These are phyloP conservation scores for Leptographium procerum DNA, from an alignment of 2,329 filamentous ascomycete genomes.

Conservation along the genomic window DNA sequence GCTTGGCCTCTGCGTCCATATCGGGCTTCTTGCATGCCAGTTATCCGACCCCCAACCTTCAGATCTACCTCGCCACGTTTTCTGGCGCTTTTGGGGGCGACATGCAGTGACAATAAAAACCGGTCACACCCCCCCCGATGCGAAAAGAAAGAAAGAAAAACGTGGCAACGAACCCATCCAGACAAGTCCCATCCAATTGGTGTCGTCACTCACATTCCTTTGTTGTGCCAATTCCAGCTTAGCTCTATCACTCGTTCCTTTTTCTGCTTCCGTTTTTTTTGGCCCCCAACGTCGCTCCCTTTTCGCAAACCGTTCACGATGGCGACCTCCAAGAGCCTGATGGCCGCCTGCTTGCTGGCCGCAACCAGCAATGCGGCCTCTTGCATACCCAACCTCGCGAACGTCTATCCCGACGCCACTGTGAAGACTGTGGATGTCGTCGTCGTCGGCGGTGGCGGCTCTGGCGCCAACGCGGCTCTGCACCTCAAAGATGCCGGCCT, in stretches of 20 bases:
- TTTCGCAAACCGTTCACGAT: not conserved
- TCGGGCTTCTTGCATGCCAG: too few relatives aligned
- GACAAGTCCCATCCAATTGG: not conserved
- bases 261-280: not conserved
- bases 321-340: not conserved
- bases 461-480: conserved; percentile 25
- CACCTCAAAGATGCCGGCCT: conserved; percentile 23
- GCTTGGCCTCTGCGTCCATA: not conserved
- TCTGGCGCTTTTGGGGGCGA: not conserved
- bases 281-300: not conserved
- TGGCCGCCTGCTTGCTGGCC: not conserved
- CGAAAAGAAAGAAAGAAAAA: not conserved
- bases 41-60: not conserved
- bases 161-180: not conserved
- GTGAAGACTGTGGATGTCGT: conserved; percentile 18
- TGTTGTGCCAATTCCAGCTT: not conserved
- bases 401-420: not conserved
- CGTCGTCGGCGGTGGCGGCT: conserved; percentile 25
- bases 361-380: not conserved
- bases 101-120: not conserved
- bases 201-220: not conserved
- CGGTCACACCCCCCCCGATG: not conserved
- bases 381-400: not conserved
- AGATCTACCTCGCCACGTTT: not conserved
- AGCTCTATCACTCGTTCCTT: not conserved